phyloP scores from a whole-genome alignment of 78 protist genomes.

The Dictyostelium intermedium region DNA sequence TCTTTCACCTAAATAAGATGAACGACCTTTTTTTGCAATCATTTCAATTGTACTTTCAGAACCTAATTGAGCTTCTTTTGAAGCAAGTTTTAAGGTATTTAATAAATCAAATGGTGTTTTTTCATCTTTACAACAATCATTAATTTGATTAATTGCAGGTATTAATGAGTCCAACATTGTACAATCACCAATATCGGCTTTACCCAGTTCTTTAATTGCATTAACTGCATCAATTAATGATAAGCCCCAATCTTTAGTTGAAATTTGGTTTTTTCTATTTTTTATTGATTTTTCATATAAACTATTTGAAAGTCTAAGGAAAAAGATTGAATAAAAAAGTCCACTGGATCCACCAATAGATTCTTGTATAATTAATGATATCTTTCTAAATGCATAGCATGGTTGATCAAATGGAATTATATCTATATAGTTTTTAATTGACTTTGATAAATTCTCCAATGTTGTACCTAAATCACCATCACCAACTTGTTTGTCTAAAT shows the following conservation, averaged over 20 bases:
- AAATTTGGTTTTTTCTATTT: background rate
- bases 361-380: slow-evolving; percentile 5
- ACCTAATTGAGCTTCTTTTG: slow-evolving; percentile 31
- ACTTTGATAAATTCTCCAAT: slow-evolving; percentile 3
- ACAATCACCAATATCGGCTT: slow-evolving; percentile 59
- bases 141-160: slow-evolving; percentile 38
- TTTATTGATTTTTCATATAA: background rate
- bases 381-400: slow-evolving; percentile 27
- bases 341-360: slow-evolving; percentile 46
- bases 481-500: slow-evolving; percentile 60
- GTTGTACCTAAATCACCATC: slow-evolving; percentile 82
- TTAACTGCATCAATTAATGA: slow-evolving; percentile 16
- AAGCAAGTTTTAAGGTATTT: background rate
- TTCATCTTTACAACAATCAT: background rate
- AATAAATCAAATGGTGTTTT: background rate
- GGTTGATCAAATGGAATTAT: slow-evolving; percentile 21
- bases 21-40: slow-evolving; percentile 47
- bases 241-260: background rate
- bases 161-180: slow-evolving; percentile 77
- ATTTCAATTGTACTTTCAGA: slow-evolving; percentile 32
- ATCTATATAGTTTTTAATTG: background rate
- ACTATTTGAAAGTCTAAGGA: slow-evolving; percentile 14
- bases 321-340: slow-evolving; percentile 49
- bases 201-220: slow-evolving; percentile 39
- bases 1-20: slow-evolving; percentile 67